A percentile compares a stretch with the other conserved stretches of the same genome.
phyloP scores from a whole-genome alignment of 169 alveolate genomes.

The Plasmodium ovale region DNA sequence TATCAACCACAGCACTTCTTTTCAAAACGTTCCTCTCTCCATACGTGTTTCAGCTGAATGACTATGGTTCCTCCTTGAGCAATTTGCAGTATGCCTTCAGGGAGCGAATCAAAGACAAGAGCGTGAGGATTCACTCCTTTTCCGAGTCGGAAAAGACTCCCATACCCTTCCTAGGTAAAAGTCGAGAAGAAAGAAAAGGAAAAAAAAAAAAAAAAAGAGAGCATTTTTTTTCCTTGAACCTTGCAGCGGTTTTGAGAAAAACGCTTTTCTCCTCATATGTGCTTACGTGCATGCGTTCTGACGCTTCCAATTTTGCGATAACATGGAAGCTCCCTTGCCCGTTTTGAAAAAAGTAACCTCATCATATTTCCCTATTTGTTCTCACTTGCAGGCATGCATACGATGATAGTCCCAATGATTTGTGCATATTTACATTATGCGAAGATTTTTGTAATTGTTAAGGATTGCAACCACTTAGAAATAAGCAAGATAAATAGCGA shows the following conservation, averaged over 20 bases:
- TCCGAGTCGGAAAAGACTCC: constrained; percentile 72
- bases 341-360: too few species aligned
- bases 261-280: too few species aligned
- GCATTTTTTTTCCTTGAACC: too few species aligned
- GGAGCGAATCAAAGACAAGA: constrained; percentile 36
- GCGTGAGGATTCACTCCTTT: constrained; percentile 36
- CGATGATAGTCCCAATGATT: constrained; percentile 53
- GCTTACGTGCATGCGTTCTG: too few species aligned
- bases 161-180: constrained; percentile 49
- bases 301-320: too few species aligned
- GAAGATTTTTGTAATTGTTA: constrained; percentile 43
- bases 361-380: not conserved
- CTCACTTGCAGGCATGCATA: constrained; percentile 26
- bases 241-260: too few species aligned
- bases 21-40: constrained; percentile 57
- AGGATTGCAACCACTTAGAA: constrained; percentile 55
- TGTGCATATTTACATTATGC: constrained; percentile 42
- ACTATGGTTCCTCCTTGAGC: constrained; percentile 25
- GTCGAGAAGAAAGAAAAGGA: too few species aligned
- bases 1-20: constrained; percentile 33
- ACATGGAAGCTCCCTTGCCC: too few species aligned
- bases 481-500: constrained; percentile 54
- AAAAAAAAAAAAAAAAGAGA: too few species aligned
- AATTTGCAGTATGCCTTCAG: constrained; percentile 31
- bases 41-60: constrained; percentile 50